Percentiles rank a stretch among this genome's conserved stretches.
phyloP scores from a whole-genome alignment of 495 filamentous ascomycete species.

The Halenospora varia region DNA sequence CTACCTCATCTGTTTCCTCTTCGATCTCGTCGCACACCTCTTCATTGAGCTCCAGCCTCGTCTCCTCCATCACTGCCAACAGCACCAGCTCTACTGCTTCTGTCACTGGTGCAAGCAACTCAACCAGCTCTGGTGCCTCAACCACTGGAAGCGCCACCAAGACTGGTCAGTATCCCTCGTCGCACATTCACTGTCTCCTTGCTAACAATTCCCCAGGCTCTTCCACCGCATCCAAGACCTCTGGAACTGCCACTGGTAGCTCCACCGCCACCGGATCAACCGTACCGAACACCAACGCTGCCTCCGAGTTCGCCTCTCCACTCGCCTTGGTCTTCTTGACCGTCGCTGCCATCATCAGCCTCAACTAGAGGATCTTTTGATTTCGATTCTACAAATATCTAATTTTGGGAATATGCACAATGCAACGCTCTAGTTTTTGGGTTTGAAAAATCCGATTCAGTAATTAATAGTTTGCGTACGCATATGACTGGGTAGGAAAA shows the following conservation, averaged over 20 bases:
- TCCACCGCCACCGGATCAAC: not conserved
- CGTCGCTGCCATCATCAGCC: constrained; percentile 11
- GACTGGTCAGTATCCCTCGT: not conserved
- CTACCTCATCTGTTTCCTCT: not conserved
- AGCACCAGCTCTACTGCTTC: constrained; percentile 1
- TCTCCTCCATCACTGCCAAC: not conserved
- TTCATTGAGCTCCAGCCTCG: not conserved
- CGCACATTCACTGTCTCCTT: not conserved
- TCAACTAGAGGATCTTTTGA: constrained; percentile 16
- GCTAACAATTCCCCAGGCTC: not conserved
- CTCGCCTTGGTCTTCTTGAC: constrained; percentile 20
- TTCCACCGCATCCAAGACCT: not conserved
- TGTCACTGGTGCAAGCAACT: not conserved
- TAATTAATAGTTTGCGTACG: constrained; percentile 4
- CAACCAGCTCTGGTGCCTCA: not conserved
- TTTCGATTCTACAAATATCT: constrained; percentile 10
- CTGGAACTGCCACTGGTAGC: not conserved
- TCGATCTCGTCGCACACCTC: not conserved
- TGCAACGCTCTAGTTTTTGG: constrained; percentile 1
- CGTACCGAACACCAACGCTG: constrained; percentile 4
- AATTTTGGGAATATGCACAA: constrained; percentile 1
- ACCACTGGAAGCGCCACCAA: not conserved
- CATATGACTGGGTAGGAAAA: not conserved
- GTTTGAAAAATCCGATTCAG: not conserved
- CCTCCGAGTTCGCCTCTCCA: constrained; percentile 5